Evolutionary conservation across 192 early-diverging fungal genomes (phyloP), one percentile per base, ranked within the genome.

Genomic region (Phycomyces blakesleeanus): DNA sequence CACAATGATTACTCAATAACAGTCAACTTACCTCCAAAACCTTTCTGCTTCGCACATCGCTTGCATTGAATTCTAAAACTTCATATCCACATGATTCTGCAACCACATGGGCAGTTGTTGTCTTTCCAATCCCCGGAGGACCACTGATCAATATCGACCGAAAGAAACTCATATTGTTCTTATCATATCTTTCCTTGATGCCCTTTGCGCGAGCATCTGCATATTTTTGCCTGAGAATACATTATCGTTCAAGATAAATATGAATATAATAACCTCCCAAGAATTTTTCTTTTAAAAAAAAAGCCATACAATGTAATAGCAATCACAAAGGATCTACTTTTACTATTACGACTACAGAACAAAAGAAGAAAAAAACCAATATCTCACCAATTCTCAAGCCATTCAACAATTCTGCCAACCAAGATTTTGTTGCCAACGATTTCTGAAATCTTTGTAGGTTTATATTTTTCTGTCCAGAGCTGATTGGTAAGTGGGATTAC

Each of bases 101-200:
- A 8, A 91, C 88, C n/a, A 99, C 66, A 72, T 95, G 92, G 2
- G 95, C 98, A 0, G 93, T 81, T 0, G 98, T 98, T 6, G 96
- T 98, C 73, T 99, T 99, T 44, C 98, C 98, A 40, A 99, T 93
- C 0, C 98, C 98, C 5, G 98, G 98, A 3, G 95, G 91, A 3
- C 98, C 98, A 37, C 93, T 93, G 3, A 99, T 79, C 15, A 99
- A 66, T 7, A 92, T 81, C 0, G 95, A 91, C 3, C 85, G 72
- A 52, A 72, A 83, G 8, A 60, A 51, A 16, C 76, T 69, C 5
- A 75, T 65, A 18, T 84, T 81, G 22, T 89, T 85, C 26, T 82
- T 79, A 18, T 74, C n/a, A 66, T 55, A 69, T 69, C 49, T 82
- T 81, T 4, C 24, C 54, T 0, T 40, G 1, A 65, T 87, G 89